These are phyloP conservation scores for Jackrogersella multiformis DNA, from an alignment of 495 filamentous ascomycete species.

Conservation along the genomic window DNA sequence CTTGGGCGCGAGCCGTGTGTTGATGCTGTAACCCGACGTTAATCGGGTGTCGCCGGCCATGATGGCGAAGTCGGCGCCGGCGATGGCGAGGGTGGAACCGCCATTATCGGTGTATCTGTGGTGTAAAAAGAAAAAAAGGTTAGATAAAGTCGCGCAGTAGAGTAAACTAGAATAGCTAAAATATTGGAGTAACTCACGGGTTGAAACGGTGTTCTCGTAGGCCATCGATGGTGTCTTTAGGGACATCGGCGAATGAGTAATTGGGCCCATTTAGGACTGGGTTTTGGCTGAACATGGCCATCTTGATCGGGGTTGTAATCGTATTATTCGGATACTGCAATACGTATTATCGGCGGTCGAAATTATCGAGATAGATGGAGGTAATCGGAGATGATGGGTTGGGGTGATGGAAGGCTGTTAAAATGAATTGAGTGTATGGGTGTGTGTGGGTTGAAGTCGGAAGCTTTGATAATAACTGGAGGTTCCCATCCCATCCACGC, in stretches of 20 bases:
- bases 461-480: conserved; percentile 38
- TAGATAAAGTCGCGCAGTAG: not conserved
- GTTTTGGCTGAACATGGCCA: conserved; percentile 71
- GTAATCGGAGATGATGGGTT: conserved; percentile 13
- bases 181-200: conserved; percentile 68
- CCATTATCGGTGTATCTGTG: conserved; percentile 97
- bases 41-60: conserved; percentile 95
- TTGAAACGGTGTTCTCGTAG: conserved; percentile 85
- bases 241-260: conserved; percentile 66
- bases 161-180: conserved; percentile 7
- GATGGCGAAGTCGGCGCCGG: conserved; percentile 91
- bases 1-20: conserved; percentile 91
- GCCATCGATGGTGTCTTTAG: conserved; percentile 56
- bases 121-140: not conserved
- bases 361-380: conserved; percentile 4
- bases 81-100: conserved; percentile 94
- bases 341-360: not conserved
- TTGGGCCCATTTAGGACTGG: conserved; percentile 68
- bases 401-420: conserved; percentile 30
- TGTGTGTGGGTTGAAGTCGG: conserved; percentile 28
- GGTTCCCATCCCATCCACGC: conserved; percentile 36
- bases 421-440: not conserved
- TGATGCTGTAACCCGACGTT: conserved; percentile 97
- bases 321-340: conserved; percentile 1
- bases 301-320: conserved; percentile 46